Percentiles rank a stretch among this genome's conserved stretches.
Conservation (phyloP, 2,329 filamentous ascomycete species). For the Sordariomycetes sp. region DNA sequence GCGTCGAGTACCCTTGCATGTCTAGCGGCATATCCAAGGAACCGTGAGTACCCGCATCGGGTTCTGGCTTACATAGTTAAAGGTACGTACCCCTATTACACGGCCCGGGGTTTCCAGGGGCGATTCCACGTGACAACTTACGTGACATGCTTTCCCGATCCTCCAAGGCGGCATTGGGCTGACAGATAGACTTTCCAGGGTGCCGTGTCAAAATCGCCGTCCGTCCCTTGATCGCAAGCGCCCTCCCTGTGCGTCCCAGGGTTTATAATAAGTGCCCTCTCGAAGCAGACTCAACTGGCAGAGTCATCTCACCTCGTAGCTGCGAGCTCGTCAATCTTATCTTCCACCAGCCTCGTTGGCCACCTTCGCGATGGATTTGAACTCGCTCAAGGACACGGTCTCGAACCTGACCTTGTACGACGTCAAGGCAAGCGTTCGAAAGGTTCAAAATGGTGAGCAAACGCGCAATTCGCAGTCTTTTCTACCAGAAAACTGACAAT, state of each 20-base stretch:
- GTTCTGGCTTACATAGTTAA: neutral
- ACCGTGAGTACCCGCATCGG: neutral
- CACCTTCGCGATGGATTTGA: slow-evolving; percentile 63
- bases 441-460: slow-evolving; percentile 84
- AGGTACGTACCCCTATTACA: neutral
- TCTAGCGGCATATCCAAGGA: neutral
- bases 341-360: neutral
- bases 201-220: neutral
- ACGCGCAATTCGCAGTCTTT: slow-evolving; percentile 1
- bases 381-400: slow-evolving; percentile 75
- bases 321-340: neutral
- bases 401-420: slow-evolving; percentile 91
- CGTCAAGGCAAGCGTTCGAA: slow-evolving; percentile 86
- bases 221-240: neutral
- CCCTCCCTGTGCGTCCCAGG: neutral
- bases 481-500: slow-evolving; percentile 16
- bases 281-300: neutral
- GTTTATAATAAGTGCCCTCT: neutral
- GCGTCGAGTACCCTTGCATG: neutral
- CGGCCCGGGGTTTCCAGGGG: neutral
- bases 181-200: neutral
- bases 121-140: neutral
- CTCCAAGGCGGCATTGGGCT: neutral
- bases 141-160: neutral
- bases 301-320: neutral